phyloP scores from a whole-genome alignment of 2,329 filamentous ascomycete genomes.

The Tolypocladium endophyticum region DNA sequence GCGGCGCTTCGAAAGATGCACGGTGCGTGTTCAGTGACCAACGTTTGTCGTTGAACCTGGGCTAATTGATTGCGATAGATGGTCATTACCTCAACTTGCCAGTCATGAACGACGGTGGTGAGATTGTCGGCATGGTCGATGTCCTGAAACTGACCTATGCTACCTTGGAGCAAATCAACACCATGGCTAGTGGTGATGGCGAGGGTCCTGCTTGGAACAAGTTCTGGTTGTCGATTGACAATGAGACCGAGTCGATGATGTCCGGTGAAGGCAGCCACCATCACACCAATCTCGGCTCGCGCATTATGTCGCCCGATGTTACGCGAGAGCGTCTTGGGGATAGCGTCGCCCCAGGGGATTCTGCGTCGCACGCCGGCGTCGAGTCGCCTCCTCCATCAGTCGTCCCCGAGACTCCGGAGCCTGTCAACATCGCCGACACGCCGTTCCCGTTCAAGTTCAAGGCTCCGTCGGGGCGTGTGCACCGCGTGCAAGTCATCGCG shows the following conservation, averaged over 20 bases:
- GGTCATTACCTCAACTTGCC: slow-evolving; percentile 96
- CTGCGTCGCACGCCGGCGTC: slow-evolving; percentile 80
- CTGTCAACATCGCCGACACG: slow-evolving; percentile 50
- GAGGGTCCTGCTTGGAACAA: slow-evolving; percentile 99
- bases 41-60: background rate
- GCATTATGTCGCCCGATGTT: slow-evolving; percentile 72
- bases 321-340: slow-evolving; percentile 62
- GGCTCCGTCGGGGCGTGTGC: slow-evolving; percentile 86
- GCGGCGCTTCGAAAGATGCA: slow-evolving; percentile 98
- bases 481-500: slow-evolving; percentile 77
- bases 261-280: slow-evolving; percentile 76
- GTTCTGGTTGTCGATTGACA: slow-evolving; percentile 94
- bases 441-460: slow-evolving; percentile 99
- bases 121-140: slow-evolving; percentile 99
- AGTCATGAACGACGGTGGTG: slow-evolving; percentile 93
- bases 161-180: slow-evolving; percentile 94
- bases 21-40: slow-evolving; percentile 44
- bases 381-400: slow-evolving; percentile 65
- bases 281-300: slow-evolving; percentile 53
- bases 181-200: slow-evolving; percentile 77
- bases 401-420: slow-evolving; percentile 38
- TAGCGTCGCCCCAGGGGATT: slow-evolving; percentile 86
- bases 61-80: slow-evolving; percentile 40
- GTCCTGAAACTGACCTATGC: slow-evolving; percentile 97
- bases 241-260: slow-evolving; percentile 92